These are phyloP conservation scores for Luzula sylvatica DNA, from an alignment of 176 grass and related monocot species.

Conservation along the genomic window DNA sequence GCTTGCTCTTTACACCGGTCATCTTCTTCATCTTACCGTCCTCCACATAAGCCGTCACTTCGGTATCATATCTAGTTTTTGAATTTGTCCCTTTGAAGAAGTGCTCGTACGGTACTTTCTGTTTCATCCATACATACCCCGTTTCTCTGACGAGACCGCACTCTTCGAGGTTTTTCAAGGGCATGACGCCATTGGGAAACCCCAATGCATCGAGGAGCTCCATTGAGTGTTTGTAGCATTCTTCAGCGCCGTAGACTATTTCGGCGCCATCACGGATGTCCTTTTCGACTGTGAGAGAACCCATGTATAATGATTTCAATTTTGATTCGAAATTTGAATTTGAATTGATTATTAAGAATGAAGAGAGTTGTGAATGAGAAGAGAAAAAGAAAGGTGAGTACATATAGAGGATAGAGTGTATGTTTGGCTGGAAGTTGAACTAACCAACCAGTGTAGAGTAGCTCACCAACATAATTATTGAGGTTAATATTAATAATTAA, in stretches of 20 bases:
- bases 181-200: constrained; percentile 72
- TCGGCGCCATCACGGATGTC: constrained; percentile 36
- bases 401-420: no score
- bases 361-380: background rate
- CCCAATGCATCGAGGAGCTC: constrained; percentile 59
- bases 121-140: constrained; percentile 91
- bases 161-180: constrained; percentile 64
- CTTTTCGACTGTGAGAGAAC: constrained; percentile 29
- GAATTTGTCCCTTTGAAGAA: constrained; percentile 55
- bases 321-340: background rate
- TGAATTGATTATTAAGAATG: background rate
- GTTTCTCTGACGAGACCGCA: constrained; percentile 71
- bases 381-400: background rate
- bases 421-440: no score
- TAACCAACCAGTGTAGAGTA: constrained; percentile 4
- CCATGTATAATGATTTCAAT: constrained; percentile 29
- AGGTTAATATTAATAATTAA: no score
- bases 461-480: no score
- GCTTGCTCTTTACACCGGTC: constrained; percentile 75
- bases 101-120: constrained; percentile 68
- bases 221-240: constrained; percentile 67
- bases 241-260: constrained; percentile 54
- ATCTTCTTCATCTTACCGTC: constrained; percentile 69
- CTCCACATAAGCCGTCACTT: constrained; percentile 93
- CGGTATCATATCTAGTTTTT: constrained; percentile 50